Base-by-base conservation (phyloP, 331 rosid species). In the Quercus lobata region DNA sequence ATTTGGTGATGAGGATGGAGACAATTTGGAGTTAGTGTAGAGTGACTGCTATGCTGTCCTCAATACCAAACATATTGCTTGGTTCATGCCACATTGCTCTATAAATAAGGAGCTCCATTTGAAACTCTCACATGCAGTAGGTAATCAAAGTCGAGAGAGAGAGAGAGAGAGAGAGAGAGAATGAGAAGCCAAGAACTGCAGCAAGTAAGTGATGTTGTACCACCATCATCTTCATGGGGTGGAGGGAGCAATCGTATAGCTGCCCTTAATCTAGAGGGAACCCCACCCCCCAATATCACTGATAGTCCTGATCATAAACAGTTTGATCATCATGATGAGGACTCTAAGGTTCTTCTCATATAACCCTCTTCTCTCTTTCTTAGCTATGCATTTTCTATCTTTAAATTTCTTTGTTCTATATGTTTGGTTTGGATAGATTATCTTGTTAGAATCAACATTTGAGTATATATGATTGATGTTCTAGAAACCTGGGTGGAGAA, bases 401-500 rank as follows among this genome's bases (percentile, higher is more conserved):
- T 37, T 37, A 37, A 37, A 37, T 8, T 37, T 37, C 46, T 7
- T 37, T 10, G 46, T 37, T 57, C 8, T 57, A 7, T 21, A 21
- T 7, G 24, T 22, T 22, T 22, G 24, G 10, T 21, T 19, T 46
- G 54, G 54, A 0, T 46, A 46, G 16, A 46, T 10, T 46, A 12
- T 10, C 54, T 46, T 46, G 5, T 46, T 46, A 12, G 54, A 12
- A 46, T 46, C 16, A 12, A 57, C 62, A 57, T 57, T 19, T 18
- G 24, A 57, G 24, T 57, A 57, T 57, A 57, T 18, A 5, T 57
- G 22, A 7, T 37, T 37, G 46, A 37, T 21, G 74, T 44, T 44
- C n/a, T n/a, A 92, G 92, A 86, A 84, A 73, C 85, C 89, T 21
- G 89, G 92, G 53, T 94, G 98, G 98, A 90, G 76, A 70, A 92